A percentile compares a stretch with the other conserved stretches of the same genome.
These are phyloP conservation scores for Vaccinium myrtillus DNA, from an alignment of 148 eudicot species.

Conservation along the genomic window DNA sequence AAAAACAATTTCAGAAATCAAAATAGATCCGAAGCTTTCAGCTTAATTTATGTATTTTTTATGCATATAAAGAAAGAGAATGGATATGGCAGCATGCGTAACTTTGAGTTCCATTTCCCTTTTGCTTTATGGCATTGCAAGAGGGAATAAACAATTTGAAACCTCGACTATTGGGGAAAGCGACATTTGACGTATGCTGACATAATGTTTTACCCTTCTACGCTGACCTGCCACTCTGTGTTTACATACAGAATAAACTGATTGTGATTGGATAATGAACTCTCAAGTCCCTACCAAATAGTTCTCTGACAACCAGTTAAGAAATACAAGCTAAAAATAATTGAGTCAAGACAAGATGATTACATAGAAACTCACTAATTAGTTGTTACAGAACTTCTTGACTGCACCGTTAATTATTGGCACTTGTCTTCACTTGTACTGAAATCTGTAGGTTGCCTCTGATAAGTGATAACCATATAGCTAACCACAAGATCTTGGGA, in stretches of 20 bases:
- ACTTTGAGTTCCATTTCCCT: too few species aligned
- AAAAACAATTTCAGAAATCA: too few species aligned
- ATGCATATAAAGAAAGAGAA: too few species aligned
- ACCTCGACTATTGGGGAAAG: too few species aligned
- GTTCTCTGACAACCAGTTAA: not conserved
- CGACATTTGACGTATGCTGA: too few species aligned
- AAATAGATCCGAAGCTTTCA: too few species aligned
- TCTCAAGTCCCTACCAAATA: not conserved
- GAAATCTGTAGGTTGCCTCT: not conserved
- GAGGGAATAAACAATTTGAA: too few species aligned
- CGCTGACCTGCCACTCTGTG: not conserved
- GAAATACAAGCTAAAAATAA: not conserved
- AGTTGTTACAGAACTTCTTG: not conserved
- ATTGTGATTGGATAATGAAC: not conserved
- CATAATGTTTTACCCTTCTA: not conserved
- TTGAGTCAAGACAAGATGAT: not conserved
- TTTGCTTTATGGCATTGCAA: too few species aligned
- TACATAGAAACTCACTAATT: not conserved
- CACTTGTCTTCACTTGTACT: not conserved
- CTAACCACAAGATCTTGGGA: too few species aligned
- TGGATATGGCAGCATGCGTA: too few species aligned
- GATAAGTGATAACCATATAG: not conserved
- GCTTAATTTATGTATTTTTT: too few species aligned
- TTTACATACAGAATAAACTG: not conserved
- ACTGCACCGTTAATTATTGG: not conserved